phyloP scores from a whole-genome alignment of 768 basidiomycete genomes.

The Lentinus brumalis region DNA sequence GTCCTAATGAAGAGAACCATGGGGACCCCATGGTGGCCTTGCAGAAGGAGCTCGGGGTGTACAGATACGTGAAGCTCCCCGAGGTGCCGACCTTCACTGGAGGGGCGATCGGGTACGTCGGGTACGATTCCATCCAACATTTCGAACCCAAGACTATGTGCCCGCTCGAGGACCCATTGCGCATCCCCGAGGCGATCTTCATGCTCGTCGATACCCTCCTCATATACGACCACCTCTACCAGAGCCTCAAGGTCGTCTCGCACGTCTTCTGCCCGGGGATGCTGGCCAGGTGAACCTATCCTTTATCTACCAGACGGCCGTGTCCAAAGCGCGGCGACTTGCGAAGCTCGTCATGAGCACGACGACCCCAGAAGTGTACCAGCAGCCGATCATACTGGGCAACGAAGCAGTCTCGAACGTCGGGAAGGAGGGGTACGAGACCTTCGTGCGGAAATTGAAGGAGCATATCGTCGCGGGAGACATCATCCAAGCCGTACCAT shows the following conservation, averaged over 20 bases:
- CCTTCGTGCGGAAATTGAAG: slow-evolving; percentile 89
- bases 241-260: slow-evolving; percentile 92
- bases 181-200: slow-evolving; percentile 94
- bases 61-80: slow-evolving; percentile 90
- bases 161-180: slow-evolving; percentile 71
- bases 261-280: slow-evolving; percentile 87
- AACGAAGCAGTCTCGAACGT: slow-evolving; percentile 82
- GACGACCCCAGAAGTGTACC: slow-evolving; percentile 63
- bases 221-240: slow-evolving; percentile 96
- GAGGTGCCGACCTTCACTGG: slow-evolving; percentile 95
- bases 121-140: slow-evolving; percentile 94
- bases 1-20: slow-evolving; percentile 75
- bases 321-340: slow-evolving; percentile 78
- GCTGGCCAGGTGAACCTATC: slow-evolving; percentile 67
- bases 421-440: slow-evolving; percentile 89
- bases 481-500: slow-evolving; percentile 98
- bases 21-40: slow-evolving; percentile 89
- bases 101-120: slow-evolving; percentile 96
- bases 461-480: slow-evolving; percentile 94
- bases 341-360: slow-evolving; percentile 64
- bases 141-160: slow-evolving; percentile 93
- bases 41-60: slow-evolving; percentile 82
- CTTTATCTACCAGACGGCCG: slow-evolving; percentile 88
- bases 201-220: slow-evolving; percentile 96
- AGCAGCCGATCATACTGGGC: slow-evolving; percentile 66